Evolutionary conservation across 1,284 basidiomycete genomes (phyloP).

Genomic region (Bjerkandera adusta): DNA sequence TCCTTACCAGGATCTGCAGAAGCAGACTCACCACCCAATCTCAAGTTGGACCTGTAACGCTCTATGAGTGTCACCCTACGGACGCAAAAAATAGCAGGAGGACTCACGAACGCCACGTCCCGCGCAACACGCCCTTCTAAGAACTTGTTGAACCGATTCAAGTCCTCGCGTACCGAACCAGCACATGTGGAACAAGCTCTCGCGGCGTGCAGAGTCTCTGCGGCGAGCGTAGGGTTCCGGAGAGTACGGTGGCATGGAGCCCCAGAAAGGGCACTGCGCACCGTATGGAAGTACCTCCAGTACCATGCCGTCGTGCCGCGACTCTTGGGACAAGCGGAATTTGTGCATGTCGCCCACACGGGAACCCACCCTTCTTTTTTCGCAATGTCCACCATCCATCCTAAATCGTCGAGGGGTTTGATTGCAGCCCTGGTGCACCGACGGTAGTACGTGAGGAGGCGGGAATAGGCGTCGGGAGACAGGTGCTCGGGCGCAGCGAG

Average conservation of each 20-base stretch:
- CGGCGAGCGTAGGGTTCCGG: not conserved
- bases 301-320: not conserved
- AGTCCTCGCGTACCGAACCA: not conserved
- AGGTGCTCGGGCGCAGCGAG: constrained; percentile 4
- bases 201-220: not conserved
- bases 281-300: not conserved
- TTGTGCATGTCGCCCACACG: not conserved
- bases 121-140: not conserved
- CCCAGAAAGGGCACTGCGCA: not conserved
- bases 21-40: no score
- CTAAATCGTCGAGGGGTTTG: not conserved
- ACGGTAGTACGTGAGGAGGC: constrained; percentile 11
- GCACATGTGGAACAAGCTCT: not conserved
- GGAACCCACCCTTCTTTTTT: constrained; percentile 1
- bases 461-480: constrained; percentile 2
- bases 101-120: not conserved
- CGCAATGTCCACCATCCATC: constrained; percentile 2
- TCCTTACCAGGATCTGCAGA: no score
- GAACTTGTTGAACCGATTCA: not conserved
- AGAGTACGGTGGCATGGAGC: not conserved
- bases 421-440: constrained; percentile 1
- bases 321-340: no score
- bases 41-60: no score
- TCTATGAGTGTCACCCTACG: no score
- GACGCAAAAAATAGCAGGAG: no score